Base-by-base conservation (phyloP, 2,329 filamentous ascomycete species). In the Periconia sp. region DNA sequence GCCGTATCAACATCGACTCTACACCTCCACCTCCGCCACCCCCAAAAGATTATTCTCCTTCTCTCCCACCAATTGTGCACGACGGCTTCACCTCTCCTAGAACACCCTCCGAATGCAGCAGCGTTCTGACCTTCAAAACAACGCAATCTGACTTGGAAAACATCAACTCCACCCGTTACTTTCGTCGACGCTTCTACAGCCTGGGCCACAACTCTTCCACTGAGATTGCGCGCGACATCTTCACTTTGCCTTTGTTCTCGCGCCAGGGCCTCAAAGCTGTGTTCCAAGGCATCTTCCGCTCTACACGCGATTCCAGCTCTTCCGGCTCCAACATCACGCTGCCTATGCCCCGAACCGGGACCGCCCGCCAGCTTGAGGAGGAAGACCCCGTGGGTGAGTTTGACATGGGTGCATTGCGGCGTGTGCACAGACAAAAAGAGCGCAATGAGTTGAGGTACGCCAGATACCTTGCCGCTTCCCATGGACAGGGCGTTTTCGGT, bases 301-400 rank as follows among this genome's bases (percentile, higher is more conserved):
- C 61, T 18, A 52, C 54, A 5, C 57, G 68, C 42, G 68, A 72
- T 11, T 65, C 65, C 17, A 70, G 65, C 49, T 68, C 67, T 7
- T 62, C 62, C 2, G 65, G 66, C 10, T 71, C 69, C 19, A 69
- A 71, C 51, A 66, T 73, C 46, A 73, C 68, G 2, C 55, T 72
- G 1, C 68, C 68, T 7, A 57, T 70, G 11, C 53, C 62, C 9
- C 59, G 63, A 1, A 66, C 68, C 2, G 64, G 64, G 19, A 64
- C 59, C 13, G 62, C 58, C 27, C 67, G 69, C 10, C 49, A 61
- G 20, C 35, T 59, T 0, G 42, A 45, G 7, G 43, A 57, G 2
- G 40, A n/a, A 11, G 37, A 53, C 7, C 41, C 56, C 1, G 52
- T 64, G 2, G 52, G 58, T 7, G 64, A 69, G 7, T 68, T 70